Base-by-base conservation (phyloP, 306 rosid species). In the Gynostemma pentaphyllum region DNA sequence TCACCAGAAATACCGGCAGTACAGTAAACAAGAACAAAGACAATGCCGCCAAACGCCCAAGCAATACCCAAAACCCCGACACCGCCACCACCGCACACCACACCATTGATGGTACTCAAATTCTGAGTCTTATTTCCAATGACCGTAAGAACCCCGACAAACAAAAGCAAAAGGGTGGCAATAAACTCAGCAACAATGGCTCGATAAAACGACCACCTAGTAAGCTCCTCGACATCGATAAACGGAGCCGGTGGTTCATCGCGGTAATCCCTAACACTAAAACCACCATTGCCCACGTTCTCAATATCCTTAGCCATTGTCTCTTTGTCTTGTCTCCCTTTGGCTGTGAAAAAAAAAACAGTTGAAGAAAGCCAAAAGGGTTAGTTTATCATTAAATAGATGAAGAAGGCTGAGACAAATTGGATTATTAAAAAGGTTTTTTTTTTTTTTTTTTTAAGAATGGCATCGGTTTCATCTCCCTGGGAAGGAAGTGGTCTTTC, bases 161-260 rank as follows among this genome's bases (percentile, higher is more conserved):
- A 90, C 67, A 90, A 66, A 79, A 90, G 87, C 78, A 90, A 76
- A 48, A 90, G 88, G 1, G 97, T 87, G 65, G 97, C 97, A 11
- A 87, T 74, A 67, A 90, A 90, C 82, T 90, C 95, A 5, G 97
- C 97, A 1, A 90, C 87, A 54, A 85, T 62, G 26, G 95, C 94
- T 23, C 97, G 74, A 71, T 87, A 81, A 16, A 87, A 90, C n/a
- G 97, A 90, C 97, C 97, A 87, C 32, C 70, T 55, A 4, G 40
- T 9, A 7, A 90, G 70, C 71, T 90, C 97, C 1, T 34, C 34
- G 7, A 82, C 7, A 72, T 90, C 95, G 30, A 85, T 32, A 32
- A 90, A 47, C 0, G 85, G 90, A 0, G 85, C 82, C 0, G 94
- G 90, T 1, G 90, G 97, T 3, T 87, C 94, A 66, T 90, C 95